Evolutionary conservation across 345 rosid genomes (phyloP).

Genomic region (Barbarea vulgaris): DNA sequence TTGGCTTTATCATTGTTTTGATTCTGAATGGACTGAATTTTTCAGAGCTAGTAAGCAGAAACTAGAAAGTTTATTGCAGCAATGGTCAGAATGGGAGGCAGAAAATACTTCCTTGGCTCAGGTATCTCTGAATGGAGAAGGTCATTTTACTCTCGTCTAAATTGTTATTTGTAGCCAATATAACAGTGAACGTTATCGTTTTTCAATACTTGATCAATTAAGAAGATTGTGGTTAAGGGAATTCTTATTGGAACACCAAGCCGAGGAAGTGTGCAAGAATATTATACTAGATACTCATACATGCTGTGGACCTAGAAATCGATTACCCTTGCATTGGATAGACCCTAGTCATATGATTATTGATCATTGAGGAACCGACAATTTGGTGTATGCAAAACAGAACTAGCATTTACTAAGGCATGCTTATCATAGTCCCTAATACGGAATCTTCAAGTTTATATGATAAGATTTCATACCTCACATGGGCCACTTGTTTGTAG

Average conservation of each 20-base stretch:
- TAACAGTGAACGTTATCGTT: neutral
- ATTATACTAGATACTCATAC: neutral
- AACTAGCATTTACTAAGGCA: neutral
- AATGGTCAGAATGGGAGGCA: constrained; percentile 98
- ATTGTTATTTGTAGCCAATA: neutral
- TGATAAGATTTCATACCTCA: neutral
- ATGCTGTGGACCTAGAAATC: neutral
- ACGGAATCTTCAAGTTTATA: neutral
- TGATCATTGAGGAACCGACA: neutral
- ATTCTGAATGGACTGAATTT: constrained; percentile 20
- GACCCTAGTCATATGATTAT: neutral
- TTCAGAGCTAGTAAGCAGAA: constrained; percentile 87
- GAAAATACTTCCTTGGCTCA: constrained; percentile 50
- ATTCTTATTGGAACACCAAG: neutral
- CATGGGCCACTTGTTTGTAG: neutral
- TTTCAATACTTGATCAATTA: neutral
- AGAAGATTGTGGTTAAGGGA: constrained; percentile 4
- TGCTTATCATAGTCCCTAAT: neutral
- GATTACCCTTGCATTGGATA: neutral
- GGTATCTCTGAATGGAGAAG: constrained; percentile 46
- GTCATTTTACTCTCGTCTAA: constrained; percentile 18
- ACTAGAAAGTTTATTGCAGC: constrained; percentile 74
- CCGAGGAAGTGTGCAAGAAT: neutral
- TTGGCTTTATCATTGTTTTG: neutral
- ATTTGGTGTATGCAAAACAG: neutral